Conservation (phyloP, 2,329 filamentous ascomycete species). For the Colletotrichum filicis region DNA sequence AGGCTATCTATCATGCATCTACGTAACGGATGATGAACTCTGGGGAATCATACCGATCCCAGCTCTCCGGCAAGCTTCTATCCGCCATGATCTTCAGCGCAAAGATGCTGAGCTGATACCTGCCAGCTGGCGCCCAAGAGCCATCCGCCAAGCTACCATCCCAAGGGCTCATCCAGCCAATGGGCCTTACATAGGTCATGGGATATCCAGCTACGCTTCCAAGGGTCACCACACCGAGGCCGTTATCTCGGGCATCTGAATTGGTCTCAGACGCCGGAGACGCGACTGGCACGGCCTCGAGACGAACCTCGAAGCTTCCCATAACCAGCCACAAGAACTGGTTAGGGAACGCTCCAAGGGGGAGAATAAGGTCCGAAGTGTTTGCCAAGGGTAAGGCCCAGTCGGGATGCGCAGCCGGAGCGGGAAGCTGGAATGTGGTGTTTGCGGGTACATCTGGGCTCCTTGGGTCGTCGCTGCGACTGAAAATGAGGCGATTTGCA, state of each 20-base stretch:
- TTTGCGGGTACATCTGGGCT: slow-evolving; percentile 4
- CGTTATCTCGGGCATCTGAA: slow-evolving; percentile 10
- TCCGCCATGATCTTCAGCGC: slow-evolving; percentile 36
- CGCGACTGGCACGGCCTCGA: slow-evolving; percentile 24
- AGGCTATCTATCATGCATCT: background rate
- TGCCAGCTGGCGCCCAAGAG: slow-evolving; percentile 58
- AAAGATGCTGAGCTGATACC: slow-evolving; percentile 55
- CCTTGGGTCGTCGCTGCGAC: slow-evolving; percentile 18
- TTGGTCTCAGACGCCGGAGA: background rate
- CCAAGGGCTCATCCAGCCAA: slow-evolving; percentile 45
- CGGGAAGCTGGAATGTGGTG: slow-evolving; percentile 26
- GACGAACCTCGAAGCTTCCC: slow-evolving; percentile 31
- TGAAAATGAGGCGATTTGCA: background rate
- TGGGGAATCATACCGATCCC: slow-evolving; percentile 47
- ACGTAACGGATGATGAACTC: slow-evolving; percentile 57
- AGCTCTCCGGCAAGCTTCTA: slow-evolving; percentile 24
- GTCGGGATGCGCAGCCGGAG: slow-evolving; percentile 2
- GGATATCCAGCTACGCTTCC: slow-evolving; percentile 26
- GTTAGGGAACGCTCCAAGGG: slow-evolving; percentile 14
- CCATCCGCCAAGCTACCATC: slow-evolving; percentile 59
- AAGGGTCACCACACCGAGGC: slow-evolving; percentile 12
- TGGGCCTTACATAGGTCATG: background rate
- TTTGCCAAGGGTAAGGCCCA: slow-evolving; percentile 12
- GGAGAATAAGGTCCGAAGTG: background rate
- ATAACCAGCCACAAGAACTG: slow-evolving; percentile 33